A percentile compares a stretch with the other conserved stretches of the same genome.
These are phyloP conservation scores for Apostasia shenzhenica DNA, from an alignment of 106 monocot species.

Conservation along the genomic window DNA sequence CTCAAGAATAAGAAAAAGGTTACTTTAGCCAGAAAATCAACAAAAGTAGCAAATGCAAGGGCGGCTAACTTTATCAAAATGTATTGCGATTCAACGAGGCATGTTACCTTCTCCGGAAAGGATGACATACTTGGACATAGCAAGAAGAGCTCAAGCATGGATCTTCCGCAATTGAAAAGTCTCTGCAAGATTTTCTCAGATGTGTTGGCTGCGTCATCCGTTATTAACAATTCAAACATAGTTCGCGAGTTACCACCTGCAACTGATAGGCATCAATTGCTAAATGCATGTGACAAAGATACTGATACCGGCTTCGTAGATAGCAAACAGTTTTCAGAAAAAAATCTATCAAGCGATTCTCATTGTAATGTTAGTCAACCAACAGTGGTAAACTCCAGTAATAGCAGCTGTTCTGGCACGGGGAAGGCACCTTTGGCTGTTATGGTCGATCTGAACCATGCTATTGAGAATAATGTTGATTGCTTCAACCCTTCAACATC, in stretches of 20 bases:
- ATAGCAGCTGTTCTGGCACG: slow-evolving; percentile 3
- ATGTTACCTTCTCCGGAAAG: slow-evolving; percentile 32
- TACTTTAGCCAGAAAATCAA: slow-evolving; percentile 4
- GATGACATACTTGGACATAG: slow-evolving; percentile 22
- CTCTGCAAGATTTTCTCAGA: slow-evolving; percentile 47
- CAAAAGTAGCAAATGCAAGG: slow-evolving; percentile 10
- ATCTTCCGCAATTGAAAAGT: slow-evolving; percentile 31
- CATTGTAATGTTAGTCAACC: background rate
- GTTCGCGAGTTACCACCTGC: slow-evolving; percentile 3
- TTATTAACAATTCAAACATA: slow-evolving; percentile 7
- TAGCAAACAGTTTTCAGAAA: slow-evolving; percentile 4
- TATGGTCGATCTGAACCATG: slow-evolving; percentile 22
- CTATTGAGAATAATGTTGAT: slow-evolving; percentile 9
- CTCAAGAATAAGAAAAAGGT: slow-evolving; percentile 20
- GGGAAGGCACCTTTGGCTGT: slow-evolving; percentile 12
- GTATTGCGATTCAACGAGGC: slow-evolving; percentile 13
- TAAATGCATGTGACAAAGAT: slow-evolving; percentile 6
- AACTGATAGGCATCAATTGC: slow-evolving; percentile 7
- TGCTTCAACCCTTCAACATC: slow-evolving; percentile 1
- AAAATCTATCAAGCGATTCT: slow-evolving; percentile 14
- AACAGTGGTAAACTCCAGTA: background rate
- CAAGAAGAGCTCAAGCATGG: slow-evolving; percentile 17
- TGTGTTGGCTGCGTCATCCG: slow-evolving; percentile 38
- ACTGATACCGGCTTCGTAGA: slow-evolving; percentile 1
- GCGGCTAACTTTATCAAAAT: background rate